phyloP scores from a whole-genome alignment of 2,329 filamentous ascomycete species.

The Penicillium sclerotigenum region DNA sequence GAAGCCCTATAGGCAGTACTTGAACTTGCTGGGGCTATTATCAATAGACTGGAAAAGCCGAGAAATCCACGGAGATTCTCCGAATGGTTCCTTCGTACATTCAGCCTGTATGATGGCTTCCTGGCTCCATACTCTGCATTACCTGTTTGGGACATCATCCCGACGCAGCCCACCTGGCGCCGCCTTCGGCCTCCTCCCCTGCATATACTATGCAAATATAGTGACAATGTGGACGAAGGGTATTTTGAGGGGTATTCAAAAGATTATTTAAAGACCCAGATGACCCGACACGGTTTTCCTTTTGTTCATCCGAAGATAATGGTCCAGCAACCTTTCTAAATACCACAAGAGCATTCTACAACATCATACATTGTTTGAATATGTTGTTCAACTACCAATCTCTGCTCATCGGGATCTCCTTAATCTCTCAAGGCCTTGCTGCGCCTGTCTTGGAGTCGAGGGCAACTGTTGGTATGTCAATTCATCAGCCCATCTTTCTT shows the following conservation, averaged over 20 bases:
- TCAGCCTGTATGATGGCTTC: not conserved
- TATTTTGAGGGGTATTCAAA: not conserved
- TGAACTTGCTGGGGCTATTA: not conserved
- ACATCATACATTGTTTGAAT: not conserved
- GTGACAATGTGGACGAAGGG: not conserved
- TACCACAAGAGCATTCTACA: not conserved
- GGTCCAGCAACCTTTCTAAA: not conserved
- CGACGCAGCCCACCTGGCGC: not conserved
- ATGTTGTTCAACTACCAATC: conserved; percentile 11
- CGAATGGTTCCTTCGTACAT: conserved; percentile 1
- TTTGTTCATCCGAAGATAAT: not conserved
- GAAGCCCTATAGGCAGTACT: not conserved
- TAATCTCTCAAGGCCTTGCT: conserved; percentile 12
- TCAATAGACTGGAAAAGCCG: not conserved
- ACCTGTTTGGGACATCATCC: not conserved
- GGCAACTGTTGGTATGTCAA: conserved; percentile 14
- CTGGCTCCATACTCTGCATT: not conserved
- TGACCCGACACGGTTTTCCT: not conserved
- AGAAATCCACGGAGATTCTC: not conserved
- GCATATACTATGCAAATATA: not conserved
- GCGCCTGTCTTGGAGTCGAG: conserved; percentile 11
- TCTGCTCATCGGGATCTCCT: conserved; percentile 1
- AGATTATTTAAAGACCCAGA: conserved; percentile 2
- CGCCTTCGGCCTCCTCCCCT: not conserved
- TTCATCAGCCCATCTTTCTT: not conserved